Percentiles rank a stretch among this genome's conserved stretches.
phyloP scores from a whole-genome alignment of 495 filamentous ascomycete genomes.

The Amorphotheca resinae region DNA sequence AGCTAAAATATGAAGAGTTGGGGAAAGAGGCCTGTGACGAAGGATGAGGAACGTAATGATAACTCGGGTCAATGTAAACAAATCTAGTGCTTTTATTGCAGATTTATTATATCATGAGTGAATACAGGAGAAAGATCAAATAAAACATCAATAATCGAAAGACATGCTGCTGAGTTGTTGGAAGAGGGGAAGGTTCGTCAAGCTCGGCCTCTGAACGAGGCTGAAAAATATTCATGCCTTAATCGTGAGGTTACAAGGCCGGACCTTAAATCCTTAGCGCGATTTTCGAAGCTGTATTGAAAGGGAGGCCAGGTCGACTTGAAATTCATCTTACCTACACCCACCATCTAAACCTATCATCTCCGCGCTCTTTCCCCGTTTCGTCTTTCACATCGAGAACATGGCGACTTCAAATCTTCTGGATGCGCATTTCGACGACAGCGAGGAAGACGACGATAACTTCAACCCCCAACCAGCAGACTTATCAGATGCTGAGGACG shows the following conservation, averaged over 20 bases:
- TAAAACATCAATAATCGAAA: no score
- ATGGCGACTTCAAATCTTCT: constrained; percentile 39
- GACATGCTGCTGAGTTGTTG: no score
- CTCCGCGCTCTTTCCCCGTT: background rate
- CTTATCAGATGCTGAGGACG: constrained; percentile 54
- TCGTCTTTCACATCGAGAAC: constrained; percentile 11
- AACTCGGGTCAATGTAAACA: no score
- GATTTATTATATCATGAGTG: no score
- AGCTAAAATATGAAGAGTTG: no score
- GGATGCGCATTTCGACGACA: constrained; percentile 45
- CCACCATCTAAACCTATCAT: background rate
- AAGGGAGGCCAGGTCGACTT: background rate
- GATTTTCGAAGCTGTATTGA: no score
- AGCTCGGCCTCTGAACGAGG: background rate
- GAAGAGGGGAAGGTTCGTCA: background rate
- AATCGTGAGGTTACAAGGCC: background rate
- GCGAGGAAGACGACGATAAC: constrained; percentile 69
- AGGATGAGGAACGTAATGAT: no score
- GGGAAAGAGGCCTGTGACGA: no score
- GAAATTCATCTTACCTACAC: background rate
- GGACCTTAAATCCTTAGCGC: no score
- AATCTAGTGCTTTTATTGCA: no score
- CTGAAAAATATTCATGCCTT: background rate
- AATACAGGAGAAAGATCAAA: no score
- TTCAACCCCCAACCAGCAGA: constrained; percentile 64